Base-by-base conservation (phyloP, 768 basidiomycete genomes). In the Leccinum truebloodii region DNA sequence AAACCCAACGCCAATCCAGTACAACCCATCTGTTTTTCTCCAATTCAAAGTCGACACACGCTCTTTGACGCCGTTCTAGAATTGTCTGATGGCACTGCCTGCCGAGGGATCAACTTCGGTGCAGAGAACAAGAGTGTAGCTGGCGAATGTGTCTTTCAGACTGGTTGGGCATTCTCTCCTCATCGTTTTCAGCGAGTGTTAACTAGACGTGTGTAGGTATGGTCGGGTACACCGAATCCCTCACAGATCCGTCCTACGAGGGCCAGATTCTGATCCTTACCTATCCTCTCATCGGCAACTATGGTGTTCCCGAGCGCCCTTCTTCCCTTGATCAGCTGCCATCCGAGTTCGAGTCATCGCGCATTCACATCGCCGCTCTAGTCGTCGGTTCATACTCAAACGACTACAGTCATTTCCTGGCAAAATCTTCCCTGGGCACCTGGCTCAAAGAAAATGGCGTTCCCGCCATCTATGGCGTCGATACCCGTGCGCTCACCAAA, bases 71-170 rank as follows among this genome's bases (percentile, higher is more conserved):
- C 86, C 1, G 86, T 98, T 52, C 80, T 99, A 60, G 94, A 98
- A 76, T 82, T 99, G 62, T 83, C 83, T 52, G 96, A 98, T 76
- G 96, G 95, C 3, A 85, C 92, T 57, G 88, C 90, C 1, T 92
- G 86, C 69, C 81, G 89, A 59, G 97, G 97, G 37, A 87, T 91
- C 73, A 94, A 90, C 70, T 98, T 99, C 71, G 97, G 97, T 69
- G 94, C 94, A 4, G 84, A 93, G 67, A 85, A 83, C 51, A 95
- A 94, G 77, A 95, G 92, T 71, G 82, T 96, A 34, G 84, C 96
- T 18, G 97, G 97, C 68, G 97, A 99, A 84, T 98, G 97, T 75
- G 97, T 99, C 71, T 99, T 99, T 79, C 96, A 98, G 80, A 99
- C 97, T 44, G 97, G 97, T 95, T 70, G 73, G 89, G 67, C 69